A percentile compares a stretch with the other conserved stretches of the same genome.
These are phyloP conservation scores for Anastatica hierochuntica DNA, from an alignment of 345 rosid species.

Conservation along the genomic window DNA sequence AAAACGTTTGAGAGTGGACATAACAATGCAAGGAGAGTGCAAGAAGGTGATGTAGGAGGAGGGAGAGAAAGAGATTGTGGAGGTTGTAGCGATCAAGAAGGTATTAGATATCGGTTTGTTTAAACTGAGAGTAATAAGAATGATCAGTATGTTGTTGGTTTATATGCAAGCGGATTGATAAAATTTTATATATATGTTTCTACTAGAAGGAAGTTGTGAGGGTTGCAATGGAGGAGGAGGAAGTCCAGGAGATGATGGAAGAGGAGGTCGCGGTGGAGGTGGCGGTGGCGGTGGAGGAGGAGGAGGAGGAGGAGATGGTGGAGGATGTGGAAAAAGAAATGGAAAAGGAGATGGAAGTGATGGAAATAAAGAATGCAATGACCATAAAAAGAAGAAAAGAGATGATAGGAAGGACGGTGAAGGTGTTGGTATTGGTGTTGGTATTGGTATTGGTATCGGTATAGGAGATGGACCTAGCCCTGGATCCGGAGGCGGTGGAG, in stretches of 20 bases:
- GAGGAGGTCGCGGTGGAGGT: background rate
- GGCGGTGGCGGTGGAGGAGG: background rate
- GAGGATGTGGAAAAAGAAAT: background rate
- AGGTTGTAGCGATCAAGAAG: background rate
- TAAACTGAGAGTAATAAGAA: no score
- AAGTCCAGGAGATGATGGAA: slow-evolving; percentile 5
- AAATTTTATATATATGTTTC: no score
- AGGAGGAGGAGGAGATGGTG: background rate
- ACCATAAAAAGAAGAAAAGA: slow-evolving; percentile 14
- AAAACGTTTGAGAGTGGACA: background rate
- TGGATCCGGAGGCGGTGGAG: slow-evolving; percentile 1
- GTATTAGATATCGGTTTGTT: no score
- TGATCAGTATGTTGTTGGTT: no score
- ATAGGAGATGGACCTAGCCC: slow-evolving; percentile 16
- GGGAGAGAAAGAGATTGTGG: slow-evolving; percentile 12
- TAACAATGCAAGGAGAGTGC: slow-evolving; percentile 9
- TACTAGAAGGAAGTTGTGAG: background rate
- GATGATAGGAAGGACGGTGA: background rate
- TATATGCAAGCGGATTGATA: no score
- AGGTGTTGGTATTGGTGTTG: slow-evolving; percentile 1
- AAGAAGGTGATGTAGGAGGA: slow-evolving; percentile 8
- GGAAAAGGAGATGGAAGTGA: background rate
- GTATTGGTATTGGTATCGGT: slow-evolving; percentile 17
- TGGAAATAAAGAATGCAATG: slow-evolving; percentile 20
- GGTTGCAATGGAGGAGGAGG: slow-evolving; percentile 13